Conservation (phyloP, 805 yeast genomes). For the Maudiozyma bulderi region DNA sequence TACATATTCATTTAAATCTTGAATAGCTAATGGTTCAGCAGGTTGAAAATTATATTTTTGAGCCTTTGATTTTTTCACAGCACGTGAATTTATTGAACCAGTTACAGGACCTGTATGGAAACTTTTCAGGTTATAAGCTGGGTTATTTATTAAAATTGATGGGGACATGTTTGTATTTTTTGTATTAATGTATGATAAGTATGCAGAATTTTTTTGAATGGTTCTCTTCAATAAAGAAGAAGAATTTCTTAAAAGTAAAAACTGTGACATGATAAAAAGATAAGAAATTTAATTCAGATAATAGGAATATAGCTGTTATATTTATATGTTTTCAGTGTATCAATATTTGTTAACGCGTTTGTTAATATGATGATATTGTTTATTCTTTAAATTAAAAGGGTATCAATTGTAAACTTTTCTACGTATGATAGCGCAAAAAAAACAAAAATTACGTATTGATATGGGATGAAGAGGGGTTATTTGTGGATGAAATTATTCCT, state of each 20-base stretch:
- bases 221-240: not conserved
- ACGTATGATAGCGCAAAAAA: not conserved
- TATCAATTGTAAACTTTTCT: not conserved
- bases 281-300: not conserved
- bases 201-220: not conserved
- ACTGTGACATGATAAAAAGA: not conserved
- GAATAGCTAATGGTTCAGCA: constrained; percentile 31
- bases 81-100: not conserved
- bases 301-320: not conserved
- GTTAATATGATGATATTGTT: no score
- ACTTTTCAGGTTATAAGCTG: not conserved
- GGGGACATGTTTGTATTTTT: constrained; percentile 1
- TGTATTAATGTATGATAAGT: not conserved
- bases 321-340: not conserved
- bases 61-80: not conserved
- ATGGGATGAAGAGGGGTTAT: not conserved
- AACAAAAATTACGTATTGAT: not conserved
- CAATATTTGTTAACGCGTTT: not conserved
- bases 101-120: not conserved
- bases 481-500: not conserved
- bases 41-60: constrained; percentile 15
- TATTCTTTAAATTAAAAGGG: not conserved
- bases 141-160: not conserved
- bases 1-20: constrained; percentile 63
- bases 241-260: not conserved